These are phyloP conservation scores for Sextonia rubra DNA, from an alignment of 164 flowering plant genomes.

Conservation along the genomic window DNA sequence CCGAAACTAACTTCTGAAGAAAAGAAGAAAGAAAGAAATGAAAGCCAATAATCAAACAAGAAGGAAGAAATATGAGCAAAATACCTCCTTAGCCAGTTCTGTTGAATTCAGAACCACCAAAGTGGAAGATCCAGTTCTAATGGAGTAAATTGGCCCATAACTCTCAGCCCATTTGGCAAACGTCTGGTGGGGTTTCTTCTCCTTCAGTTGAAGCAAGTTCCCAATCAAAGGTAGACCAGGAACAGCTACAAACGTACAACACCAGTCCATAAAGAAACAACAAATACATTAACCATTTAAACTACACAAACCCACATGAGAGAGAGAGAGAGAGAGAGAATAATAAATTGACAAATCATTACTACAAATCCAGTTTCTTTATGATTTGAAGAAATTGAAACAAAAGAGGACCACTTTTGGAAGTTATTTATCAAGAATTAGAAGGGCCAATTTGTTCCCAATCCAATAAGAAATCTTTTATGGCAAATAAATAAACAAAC, in stretches of 20 bases:
- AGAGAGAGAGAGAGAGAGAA: not conserved
- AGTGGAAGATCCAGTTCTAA: slow-evolving; percentile 58
- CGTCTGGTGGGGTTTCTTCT: slow-evolving; percentile 75
- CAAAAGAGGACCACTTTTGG: too few species aligned
- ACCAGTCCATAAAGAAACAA: not conserved
- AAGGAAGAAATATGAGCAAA: not conserved
- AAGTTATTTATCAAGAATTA: too few species aligned
- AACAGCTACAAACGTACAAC: slow-evolving; percentile 37
- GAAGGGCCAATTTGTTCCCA: too few species aligned
- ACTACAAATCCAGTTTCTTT: not conserved
- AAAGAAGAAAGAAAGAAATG: not conserved
- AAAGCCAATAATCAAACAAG: not conserved
- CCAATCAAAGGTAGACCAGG: slow-evolving; percentile 79
- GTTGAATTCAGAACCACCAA: slow-evolving; percentile 69
- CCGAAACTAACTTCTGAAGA: too few species aligned
- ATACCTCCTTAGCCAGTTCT: slow-evolving; percentile 79
- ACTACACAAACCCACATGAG: too few species aligned
- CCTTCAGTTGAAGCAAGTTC: slow-evolving; percentile 66
- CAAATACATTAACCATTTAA: not conserved
- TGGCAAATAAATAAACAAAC: not conserved
- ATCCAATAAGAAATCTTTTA: not conserved
- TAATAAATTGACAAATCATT: too few species aligned
- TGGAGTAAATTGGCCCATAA: slow-evolving; percentile 77
- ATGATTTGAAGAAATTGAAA: not conserved
- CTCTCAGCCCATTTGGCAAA: slow-evolving; percentile 61